Conservation (phyloP, 2,329 filamentous ascomycete species). For the Leptographium procerum region DNA sequence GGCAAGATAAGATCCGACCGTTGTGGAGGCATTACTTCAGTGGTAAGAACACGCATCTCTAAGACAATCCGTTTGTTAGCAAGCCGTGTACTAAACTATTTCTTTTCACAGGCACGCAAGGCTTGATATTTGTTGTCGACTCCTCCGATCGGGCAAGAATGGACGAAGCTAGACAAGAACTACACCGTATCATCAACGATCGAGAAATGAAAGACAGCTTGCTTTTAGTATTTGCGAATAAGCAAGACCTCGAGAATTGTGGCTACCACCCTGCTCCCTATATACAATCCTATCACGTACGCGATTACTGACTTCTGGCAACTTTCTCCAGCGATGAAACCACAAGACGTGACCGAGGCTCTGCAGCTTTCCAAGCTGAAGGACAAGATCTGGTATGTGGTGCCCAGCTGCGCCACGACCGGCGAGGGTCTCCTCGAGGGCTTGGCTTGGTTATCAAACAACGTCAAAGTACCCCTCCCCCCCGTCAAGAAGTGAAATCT, state of each 20-base stretch:
- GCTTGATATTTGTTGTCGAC: constrained; percentile 97
- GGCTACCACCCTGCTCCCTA: constrained; percentile 12
- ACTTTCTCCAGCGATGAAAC: constrained; percentile 53
- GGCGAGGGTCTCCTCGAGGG: constrained; percentile 75
- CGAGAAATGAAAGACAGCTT: constrained; percentile 95
- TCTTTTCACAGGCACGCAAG: constrained; percentile 66
- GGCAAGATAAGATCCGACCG: constrained; percentile 96
- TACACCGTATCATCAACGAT: constrained; percentile 96
- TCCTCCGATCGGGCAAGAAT: constrained; percentile 85
- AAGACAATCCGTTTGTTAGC: neutral
- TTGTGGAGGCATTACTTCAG: constrained; percentile 97
- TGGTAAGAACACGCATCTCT: constrained; percentile 33
- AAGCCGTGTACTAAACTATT: neutral
- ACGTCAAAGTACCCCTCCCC: constrained; percentile 56
- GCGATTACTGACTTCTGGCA: neutral
- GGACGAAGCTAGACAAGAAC: constrained; percentile 83
- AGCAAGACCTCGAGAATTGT: constrained; percentile 88
- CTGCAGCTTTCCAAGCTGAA: constrained; percentile 67
- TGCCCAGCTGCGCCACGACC: constrained; percentile 70
- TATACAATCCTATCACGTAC: neutral
- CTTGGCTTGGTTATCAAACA: constrained; percentile 73
- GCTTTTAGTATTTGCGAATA: constrained; percentile 94
- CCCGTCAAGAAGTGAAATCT: constrained; percentile 38
- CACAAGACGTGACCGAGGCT: constrained; percentile 66
- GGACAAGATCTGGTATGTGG: constrained; percentile 77